A percentile compares a stretch with the other conserved stretches of the same genome.
These are phyloP conservation scores for Boehmeria nivea DNA, from an alignment of 306 rosid genomes.

Conservation along the genomic window DNA sequence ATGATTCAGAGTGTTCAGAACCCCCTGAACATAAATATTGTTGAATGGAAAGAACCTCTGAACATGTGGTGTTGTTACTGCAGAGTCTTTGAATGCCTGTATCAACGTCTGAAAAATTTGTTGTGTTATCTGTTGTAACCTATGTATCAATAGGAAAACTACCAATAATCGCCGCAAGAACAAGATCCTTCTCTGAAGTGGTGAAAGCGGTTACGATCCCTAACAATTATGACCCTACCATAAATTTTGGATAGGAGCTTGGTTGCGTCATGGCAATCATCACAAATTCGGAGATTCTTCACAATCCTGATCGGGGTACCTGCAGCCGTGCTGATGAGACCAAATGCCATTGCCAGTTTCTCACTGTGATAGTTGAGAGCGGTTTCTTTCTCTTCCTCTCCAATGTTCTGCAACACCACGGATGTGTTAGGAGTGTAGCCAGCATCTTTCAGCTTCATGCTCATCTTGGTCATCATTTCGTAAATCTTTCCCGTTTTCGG, in stretches of 20 bases:
- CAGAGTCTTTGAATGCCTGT: no score
- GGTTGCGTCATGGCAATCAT: slow-evolving; percentile 59
- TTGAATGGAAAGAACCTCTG: no score
- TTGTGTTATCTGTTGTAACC: no score
- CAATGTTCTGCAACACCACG: slow-evolving; percentile 40
- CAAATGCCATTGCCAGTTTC: slow-evolving; percentile 69
- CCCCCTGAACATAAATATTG: no score
- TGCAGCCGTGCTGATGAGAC: slow-evolving; percentile 46
- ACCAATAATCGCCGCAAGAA: slow-evolving; percentile 56
- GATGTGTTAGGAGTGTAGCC: slow-evolving; percentile 50
- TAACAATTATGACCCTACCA: slow-evolving; percentile 47
- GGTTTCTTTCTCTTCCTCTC: slow-evolving; percentile 54
- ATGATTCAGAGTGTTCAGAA: no score
- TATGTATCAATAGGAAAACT: no score
- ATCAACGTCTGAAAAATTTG: no score
- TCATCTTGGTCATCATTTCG: slow-evolving; percentile 51
- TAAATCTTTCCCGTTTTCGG: slow-evolving; percentile 35
- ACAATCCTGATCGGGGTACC: slow-evolving; percentile 48
- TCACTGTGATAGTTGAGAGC: slow-evolving; percentile 53
- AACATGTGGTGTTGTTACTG: no score
- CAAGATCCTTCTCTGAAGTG: slow-evolving; percentile 56
- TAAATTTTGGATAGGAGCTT: slow-evolving; percentile 56
- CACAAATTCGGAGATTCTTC: slow-evolving; percentile 61
- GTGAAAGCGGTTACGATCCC: slow-evolving; percentile 67
- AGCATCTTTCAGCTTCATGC: slow-evolving; percentile 36